These are phyloP conservation scores for Elongisporangium undulatum DNA, from an alignment of 352 stramenopile genomes.

Conservation along the genomic window DNA sequence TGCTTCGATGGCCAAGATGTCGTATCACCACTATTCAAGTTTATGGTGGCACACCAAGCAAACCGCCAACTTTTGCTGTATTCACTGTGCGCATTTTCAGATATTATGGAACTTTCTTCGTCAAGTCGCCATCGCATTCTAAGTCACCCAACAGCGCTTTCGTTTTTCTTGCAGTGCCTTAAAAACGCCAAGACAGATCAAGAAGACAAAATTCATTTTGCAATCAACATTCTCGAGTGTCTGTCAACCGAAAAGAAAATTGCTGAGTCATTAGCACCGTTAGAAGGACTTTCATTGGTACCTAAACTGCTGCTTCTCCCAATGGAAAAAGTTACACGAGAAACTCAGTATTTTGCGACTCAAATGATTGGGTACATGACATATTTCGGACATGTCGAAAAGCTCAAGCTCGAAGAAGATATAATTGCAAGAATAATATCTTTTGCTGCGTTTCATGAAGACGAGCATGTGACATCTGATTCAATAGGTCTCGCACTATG, in stretches of 20 bases:
- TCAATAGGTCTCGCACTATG: conserved; percentile 32
- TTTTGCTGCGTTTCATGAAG: conserved; percentile 29
- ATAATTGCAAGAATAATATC: conserved; percentile 34
- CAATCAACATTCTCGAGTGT: conserved; percentile 46
- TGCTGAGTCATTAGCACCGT: conserved; percentile 19
- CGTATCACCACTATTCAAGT: conserved; percentile 49
- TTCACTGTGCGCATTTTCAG: conserved; percentile 39
- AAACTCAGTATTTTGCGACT: conserved; percentile 57
- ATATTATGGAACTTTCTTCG: conserved; percentile 45
- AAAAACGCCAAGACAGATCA: conserved; percentile 14
- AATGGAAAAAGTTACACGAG: conserved; percentile 11
- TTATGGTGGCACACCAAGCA: conserved; percentile 38
- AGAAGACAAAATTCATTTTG: conserved; percentile 29
- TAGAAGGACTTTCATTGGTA: conserved; percentile 28
- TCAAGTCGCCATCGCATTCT: conserved; percentile 36
- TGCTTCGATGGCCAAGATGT: conserved; percentile 35
- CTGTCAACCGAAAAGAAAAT: conserved; percentile 52
- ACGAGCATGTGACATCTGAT: conserved; percentile 26
- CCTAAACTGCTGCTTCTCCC: conserved; percentile 26
- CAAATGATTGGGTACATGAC: conserved; percentile 66
- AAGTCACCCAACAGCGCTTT: conserved; percentile 12
- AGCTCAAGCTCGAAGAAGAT: conserved; percentile 21
- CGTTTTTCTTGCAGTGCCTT: conserved; percentile 47
- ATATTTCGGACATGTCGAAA: conserved; percentile 38
- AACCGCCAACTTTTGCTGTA: conserved; percentile 25